These are phyloP conservation scores for Suillus luteus DNA, from an alignment of 768 basidiomycete genomes.

Conservation along the genomic window DNA sequence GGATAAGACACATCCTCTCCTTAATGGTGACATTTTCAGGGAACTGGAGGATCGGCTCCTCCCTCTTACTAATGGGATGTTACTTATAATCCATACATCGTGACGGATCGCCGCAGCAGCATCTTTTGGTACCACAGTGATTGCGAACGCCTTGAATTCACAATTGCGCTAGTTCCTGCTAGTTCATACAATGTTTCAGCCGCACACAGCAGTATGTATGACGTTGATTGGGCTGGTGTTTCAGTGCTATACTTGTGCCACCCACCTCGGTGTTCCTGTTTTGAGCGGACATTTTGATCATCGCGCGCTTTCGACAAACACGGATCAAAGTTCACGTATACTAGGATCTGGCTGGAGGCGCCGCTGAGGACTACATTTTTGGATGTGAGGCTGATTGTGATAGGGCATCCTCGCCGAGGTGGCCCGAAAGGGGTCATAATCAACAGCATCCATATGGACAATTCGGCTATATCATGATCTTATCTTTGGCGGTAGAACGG, in stretches of 20 bases:
- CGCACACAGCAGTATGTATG: background rate
- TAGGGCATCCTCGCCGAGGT: slow-evolving; percentile 8
- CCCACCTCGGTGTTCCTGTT: background rate
- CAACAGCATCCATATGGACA: background rate
- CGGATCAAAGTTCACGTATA: background rate
- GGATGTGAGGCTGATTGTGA: background rate
- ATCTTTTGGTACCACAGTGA: background rate
- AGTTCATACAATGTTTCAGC: background rate
- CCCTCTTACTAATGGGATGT: background rate
- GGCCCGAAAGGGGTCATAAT: background rate
- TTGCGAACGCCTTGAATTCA: background rate
- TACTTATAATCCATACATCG: background rate
- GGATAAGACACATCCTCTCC: background rate
- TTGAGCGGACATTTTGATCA: background rate
- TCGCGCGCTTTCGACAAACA: background rate
- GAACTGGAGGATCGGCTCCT: background rate
- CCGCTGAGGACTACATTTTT: background rate
- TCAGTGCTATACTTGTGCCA: background rate
- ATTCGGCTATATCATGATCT: background rate
- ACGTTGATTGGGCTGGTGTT: background rate
- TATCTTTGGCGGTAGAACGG: slow-evolving; percentile 2
- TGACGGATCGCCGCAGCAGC: background rate
- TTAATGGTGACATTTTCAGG: background rate
- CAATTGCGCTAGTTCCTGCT: background rate
- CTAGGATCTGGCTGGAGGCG: background rate